These are phyloP conservation scores for Triticum urartu DNA, from an alignment of 176 grass and related monocot genomes.

Conservation along the genomic window DNA sequence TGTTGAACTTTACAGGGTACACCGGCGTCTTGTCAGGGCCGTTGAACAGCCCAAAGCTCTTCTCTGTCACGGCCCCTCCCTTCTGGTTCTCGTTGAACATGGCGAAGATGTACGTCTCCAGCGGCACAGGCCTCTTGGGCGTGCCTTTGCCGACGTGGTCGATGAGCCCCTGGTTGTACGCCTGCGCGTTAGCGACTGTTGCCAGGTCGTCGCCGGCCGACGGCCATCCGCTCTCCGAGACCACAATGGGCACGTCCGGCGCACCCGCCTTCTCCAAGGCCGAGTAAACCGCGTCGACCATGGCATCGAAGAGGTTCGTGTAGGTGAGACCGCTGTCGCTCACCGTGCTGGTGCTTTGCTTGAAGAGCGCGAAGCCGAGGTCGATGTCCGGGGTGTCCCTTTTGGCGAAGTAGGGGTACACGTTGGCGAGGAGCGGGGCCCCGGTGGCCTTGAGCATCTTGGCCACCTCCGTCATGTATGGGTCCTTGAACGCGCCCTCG, in stretches of 20 bases:
- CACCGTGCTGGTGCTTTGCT: not conserved
- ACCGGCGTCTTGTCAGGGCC: constrained; percentile 23
- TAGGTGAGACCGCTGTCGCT: constrained; percentile 19
- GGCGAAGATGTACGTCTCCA: constrained; percentile 38
- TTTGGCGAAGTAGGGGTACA: constrained; percentile 46
- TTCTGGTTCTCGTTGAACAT: constrained; percentile 61
- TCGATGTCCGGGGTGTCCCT: not conserved
- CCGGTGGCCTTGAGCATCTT: constrained; percentile 11
- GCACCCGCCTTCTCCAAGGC: constrained; percentile 66
- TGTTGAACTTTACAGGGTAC: not conserved
- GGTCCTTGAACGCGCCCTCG: not conserved
- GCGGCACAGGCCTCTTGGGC: not conserved
- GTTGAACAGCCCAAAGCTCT: constrained; percentile 48
- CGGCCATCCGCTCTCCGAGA: constrained; percentile 90
- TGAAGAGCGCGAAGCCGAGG: constrained; percentile 27
- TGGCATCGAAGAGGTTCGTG: constrained; percentile 50
- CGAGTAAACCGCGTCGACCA: constrained; percentile 31
- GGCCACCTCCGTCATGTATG: constrained; percentile 7
- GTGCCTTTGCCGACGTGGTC: constrained; percentile 32
- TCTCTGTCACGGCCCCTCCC: not conserved
- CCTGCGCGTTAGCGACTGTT: constrained; percentile 40
- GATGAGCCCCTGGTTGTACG: constrained; percentile 48
- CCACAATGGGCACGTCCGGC: constrained; percentile 44
- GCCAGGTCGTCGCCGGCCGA: constrained; percentile 61
- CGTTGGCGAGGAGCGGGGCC: constrained; percentile 38